Conservation (phyloP, 2,329 filamentous ascomycete genomes). For the Penicillium frequentans region DNA sequence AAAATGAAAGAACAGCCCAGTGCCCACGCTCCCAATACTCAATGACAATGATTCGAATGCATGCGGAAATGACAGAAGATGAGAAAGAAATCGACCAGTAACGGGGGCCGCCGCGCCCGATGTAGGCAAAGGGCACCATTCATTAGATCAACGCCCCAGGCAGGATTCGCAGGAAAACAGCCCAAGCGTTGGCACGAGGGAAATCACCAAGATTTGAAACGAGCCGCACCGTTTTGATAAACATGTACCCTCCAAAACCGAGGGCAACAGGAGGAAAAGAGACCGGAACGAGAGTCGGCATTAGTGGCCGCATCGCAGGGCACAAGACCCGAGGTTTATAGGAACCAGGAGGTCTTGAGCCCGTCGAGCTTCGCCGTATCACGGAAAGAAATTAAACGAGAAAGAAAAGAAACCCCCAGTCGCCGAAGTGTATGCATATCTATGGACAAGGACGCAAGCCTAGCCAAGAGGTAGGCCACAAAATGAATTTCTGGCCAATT, state of each 20-base stretch:
- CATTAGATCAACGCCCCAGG: conserved; percentile 22
- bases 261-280: conserved; percentile 2
- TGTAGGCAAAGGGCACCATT: conserved; percentile 14
- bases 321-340: not conserved
- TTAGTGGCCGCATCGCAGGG: not conserved
- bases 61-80: conserved; percentile 21
- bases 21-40: conserved; percentile 29
- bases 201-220: conserved; percentile 12
- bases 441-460: conserved; percentile 24
- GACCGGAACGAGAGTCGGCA: conserved; percentile 12
- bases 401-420: conserved; percentile 16
- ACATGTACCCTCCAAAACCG: not conserved
- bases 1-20: conserved; percentile 24
- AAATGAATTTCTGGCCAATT: conserved; percentile 27
- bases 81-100: conserved; percentile 15
- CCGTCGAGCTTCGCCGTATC: not conserved
- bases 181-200: conserved; percentile 1
- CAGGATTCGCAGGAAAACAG: not conserved
- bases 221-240: conserved; percentile 16
- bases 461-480: conserved; percentile 13
- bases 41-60: conserved; percentile 31
- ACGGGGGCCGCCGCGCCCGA: conserved; percentile 11
- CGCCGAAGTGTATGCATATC: conserved; percentile 27
- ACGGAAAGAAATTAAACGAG: not conserved
- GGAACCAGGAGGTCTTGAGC: not conserved